Conservation (phyloP, 495 filamentous ascomycete species). For the Margaritispora aquatica region DNA sequence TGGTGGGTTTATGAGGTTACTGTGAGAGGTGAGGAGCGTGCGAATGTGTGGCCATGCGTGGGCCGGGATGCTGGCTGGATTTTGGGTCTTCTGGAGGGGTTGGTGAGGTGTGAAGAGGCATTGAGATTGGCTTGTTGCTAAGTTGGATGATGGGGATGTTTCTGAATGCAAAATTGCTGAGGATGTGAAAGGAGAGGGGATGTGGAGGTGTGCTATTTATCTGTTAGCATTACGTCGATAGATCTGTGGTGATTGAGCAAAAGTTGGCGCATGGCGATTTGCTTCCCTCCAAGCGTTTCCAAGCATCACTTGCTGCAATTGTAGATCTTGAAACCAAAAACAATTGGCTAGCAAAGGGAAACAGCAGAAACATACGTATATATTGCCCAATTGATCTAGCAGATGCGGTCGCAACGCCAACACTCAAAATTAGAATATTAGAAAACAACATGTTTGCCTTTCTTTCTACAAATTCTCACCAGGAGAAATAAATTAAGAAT, state of each 20-base stretch:
- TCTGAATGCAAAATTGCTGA: neutral
- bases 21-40: slow-evolving; percentile 3
- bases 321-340: too few species aligned
- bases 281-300: too few species aligned
- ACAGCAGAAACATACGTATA: slow-evolving; percentile 5
- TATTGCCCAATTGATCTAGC: neutral
- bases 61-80: neutral
- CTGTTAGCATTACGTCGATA: neutral
- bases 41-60: slow-evolving; percentile 12
- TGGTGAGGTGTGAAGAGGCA: slow-evolving; percentile 5
- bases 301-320: too few species aligned
- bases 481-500: slow-evolving; percentile 7
- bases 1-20: neutral
- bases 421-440: slow-evolving; percentile 5
- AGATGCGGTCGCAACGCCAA: neutral
- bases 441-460: slow-evolving; percentile 1
- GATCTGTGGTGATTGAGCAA: neutral
- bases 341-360: too few species aligned
- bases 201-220: neutral
- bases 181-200: neutral
- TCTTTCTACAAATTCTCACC: neutral
- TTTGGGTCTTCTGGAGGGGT: neutral
- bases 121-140: neutral
- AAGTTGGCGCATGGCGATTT: too few species aligned
- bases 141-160: neutral